Evolutionary conservation across 2,329 filamentous ascomycete genomes (phyloP).

Genomic region (Pyrenochaeta sp.): DNA sequence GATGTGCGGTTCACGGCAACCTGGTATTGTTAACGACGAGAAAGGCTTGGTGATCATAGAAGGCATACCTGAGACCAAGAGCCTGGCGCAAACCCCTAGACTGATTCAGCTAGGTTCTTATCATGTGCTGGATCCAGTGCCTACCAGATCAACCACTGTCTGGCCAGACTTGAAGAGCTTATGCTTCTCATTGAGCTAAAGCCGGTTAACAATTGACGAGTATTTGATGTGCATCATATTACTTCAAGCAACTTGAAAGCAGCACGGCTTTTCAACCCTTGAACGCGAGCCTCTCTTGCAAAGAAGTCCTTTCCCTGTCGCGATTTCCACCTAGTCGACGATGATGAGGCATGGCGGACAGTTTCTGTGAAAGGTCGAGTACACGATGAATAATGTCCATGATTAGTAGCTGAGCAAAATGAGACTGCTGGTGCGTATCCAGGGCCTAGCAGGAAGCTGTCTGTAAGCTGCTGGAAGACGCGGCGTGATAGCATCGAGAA

Average conservation of each 20-base stretch:
- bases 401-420: slow-evolving; percentile 25
- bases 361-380: slow-evolving; percentile 5
- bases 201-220: slow-evolving; percentile 20
- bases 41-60: neutral
- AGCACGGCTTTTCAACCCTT: slow-evolving; percentile 85
- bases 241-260: slow-evolving; percentile 94
- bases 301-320: slow-evolving; percentile 79
- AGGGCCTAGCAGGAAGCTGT: slow-evolving; percentile 40
- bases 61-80: slow-evolving; percentile 66
- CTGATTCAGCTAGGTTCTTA: slow-evolving; percentile 20
- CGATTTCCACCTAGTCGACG: slow-evolving; percentile 82
- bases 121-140: neutral
- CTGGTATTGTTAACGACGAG: slow-evolving; percentile 53
- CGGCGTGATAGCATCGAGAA: slow-evolving; percentile 48
- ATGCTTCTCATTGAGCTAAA: slow-evolving; percentile 82
- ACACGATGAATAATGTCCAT: slow-evolving; percentile 13
- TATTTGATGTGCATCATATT: slow-evolving; percentile 4
- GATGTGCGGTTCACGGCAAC: slow-evolving; percentile 82
- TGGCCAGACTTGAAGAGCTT: slow-evolving; percentile 80
- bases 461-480: slow-evolving; percentile 46
- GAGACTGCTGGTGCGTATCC: slow-evolving; percentile 1
- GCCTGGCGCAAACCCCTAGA: slow-evolving; percentile 75
- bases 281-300: slow-evolving; percentile 77
- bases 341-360: slow-evolving; percentile 52
- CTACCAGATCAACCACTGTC: slow-evolving; percentile 87